Evolutionary conservation across 75 land plant genomes (phyloP), one percentile per base, ranked within the genome.

Genomic region (Chamaecyparis obtusa): DNA sequence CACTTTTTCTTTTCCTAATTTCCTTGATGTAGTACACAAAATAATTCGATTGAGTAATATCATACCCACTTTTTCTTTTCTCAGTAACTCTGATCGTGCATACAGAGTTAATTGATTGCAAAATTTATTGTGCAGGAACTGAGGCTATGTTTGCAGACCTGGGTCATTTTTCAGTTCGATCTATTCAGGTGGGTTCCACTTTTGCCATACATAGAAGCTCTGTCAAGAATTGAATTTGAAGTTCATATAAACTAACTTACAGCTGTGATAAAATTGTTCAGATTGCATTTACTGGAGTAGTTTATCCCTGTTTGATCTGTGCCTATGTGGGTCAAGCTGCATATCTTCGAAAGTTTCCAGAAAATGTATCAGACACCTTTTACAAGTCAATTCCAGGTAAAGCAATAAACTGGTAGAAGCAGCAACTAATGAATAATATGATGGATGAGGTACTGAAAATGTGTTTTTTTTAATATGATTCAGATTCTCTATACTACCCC

Each of bases 81-180:
- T 79, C 5, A 2, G 14, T 27, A 85, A 36, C 79, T 3, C 48
- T 54, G 8, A 49, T 24, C 5, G 49, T 19, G 21, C 5, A 37
- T 3, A 32, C 15, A 5, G 16, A 15, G 33, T 33, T 19, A 19
- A 33, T 35, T 33, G 24, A 1, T 36, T 33, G 15, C 4, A n/a
- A 35, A n/a, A 6, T 15, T 27, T 35, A 44, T 30, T 4, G 21
- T 49, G 82, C 91, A 93, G 96, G 97, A 72, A 92, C 95, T 21
- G 96, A 96, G 85, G 96, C 96, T 72, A 95, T 96, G 97, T 96
- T 95, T 90, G 95, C 93, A 37, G 96, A 95, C 86, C 84, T 96
- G 24, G 94, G 95, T 15, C 97, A 96, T 85, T 96, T 96, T 69
- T 89, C 90, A 46, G 91, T 92, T 15, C 89, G 89, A 83, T 90